phyloP scores from a whole-genome alignment of 2,329 filamentous ascomycete genomes.

The Venturia pyrina region DNA sequence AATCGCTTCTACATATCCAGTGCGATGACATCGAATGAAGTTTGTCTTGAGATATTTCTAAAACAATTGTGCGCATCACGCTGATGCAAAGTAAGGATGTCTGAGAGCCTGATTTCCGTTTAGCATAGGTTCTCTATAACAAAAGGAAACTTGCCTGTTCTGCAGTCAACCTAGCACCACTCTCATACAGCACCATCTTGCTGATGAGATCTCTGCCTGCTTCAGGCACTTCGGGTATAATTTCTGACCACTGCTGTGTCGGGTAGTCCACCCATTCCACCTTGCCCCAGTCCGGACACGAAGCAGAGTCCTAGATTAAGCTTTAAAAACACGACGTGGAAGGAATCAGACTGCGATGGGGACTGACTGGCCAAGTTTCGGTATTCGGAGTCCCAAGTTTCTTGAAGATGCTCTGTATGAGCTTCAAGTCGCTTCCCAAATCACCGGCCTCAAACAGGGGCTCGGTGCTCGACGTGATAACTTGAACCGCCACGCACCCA shows the following conservation, averaged over 20 bases:
- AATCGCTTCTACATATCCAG: too few relatives aligned
- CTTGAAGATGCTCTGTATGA: slow-evolving; percentile 88
- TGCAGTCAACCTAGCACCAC: slow-evolving; percentile 55
- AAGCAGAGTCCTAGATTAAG: slow-evolving; percentile 44
- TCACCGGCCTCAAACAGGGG: slow-evolving; percentile 80
- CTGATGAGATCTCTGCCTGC: slow-evolving; percentile 56
- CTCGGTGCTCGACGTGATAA: slow-evolving; percentile 44
- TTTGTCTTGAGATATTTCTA: too few relatives aligned
- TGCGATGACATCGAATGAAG: too few relatives aligned
- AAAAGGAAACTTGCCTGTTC: slow-evolving; percentile 37
- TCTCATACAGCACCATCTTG: slow-evolving; percentile 63
- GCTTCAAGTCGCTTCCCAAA: slow-evolving; percentile 79
- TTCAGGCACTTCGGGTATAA: slow-evolving; percentile 53
- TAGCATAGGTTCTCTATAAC: background rate
- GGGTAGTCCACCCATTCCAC: slow-evolving; percentile 70
- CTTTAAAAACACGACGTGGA: slow-evolving; percentile 10
- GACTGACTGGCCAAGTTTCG: slow-evolving; percentile 67
- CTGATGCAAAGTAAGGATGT: background rate
- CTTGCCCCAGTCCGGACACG: slow-evolving; percentile 79
- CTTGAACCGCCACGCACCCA: slow-evolving; percentile 75
- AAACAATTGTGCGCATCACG: background rate
- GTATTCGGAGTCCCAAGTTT: slow-evolving; percentile 76
- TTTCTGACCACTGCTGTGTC: slow-evolving; percentile 53
- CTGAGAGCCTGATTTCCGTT: background rate
- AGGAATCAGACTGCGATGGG: background rate